Conservation (phyloP, 441 rosid genomes). For the Hypseocharis bilobata region DNA sequence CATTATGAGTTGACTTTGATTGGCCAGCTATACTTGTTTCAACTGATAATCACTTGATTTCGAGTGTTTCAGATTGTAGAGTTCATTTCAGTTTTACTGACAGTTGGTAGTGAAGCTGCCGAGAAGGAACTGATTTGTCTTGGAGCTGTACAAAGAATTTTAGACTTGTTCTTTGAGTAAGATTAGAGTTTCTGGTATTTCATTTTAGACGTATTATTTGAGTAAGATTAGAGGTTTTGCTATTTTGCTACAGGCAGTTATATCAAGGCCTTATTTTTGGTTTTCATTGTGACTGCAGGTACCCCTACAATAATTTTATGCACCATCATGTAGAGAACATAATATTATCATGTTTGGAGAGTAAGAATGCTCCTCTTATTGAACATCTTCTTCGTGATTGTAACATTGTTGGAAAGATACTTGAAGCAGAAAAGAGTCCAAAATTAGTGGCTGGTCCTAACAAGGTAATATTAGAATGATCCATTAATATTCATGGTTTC, state of each 20-base stretch:
- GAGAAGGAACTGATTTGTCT: slow-evolving; percentile 71
- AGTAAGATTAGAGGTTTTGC: slow-evolving; percentile 39
- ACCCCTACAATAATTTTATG: slow-evolving; percentile 85
- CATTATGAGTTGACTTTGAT: slow-evolving; percentile 11
- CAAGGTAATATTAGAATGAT: slow-evolving; percentile 11
- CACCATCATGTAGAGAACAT: slow-evolving; percentile 86
- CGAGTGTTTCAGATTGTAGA: slow-evolving; percentile 66
- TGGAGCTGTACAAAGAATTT: slow-evolving; percentile 59
- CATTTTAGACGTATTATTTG: slow-evolving; percentile 46
- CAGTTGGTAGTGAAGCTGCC: slow-evolving; percentile 72
- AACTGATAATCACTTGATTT: slow-evolving; percentile 5
- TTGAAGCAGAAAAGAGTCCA: slow-evolving; percentile 57
- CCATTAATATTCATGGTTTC: neutral
- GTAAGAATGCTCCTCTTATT: slow-evolving; percentile 51
- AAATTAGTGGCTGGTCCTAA: slow-evolving; percentile 30
- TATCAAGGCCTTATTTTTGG: slow-evolving; percentile 25
- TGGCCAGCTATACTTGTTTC: slow-evolving; percentile 5
- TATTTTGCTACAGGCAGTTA: neutral
- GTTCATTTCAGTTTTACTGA: slow-evolving; percentile 75
- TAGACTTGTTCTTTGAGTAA: slow-evolving; percentile 80
- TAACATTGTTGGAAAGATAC: slow-evolving; percentile 59
- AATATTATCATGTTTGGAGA: slow-evolving; percentile 69
- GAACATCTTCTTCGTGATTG: slow-evolving; percentile 73
- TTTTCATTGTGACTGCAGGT: slow-evolving; percentile 38
- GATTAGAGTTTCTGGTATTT: slow-evolving; percentile 26